Evolutionary conservation across 129 eudicot species (phyloP).

Genomic region (Chrysanthemum makinoi): DNA sequence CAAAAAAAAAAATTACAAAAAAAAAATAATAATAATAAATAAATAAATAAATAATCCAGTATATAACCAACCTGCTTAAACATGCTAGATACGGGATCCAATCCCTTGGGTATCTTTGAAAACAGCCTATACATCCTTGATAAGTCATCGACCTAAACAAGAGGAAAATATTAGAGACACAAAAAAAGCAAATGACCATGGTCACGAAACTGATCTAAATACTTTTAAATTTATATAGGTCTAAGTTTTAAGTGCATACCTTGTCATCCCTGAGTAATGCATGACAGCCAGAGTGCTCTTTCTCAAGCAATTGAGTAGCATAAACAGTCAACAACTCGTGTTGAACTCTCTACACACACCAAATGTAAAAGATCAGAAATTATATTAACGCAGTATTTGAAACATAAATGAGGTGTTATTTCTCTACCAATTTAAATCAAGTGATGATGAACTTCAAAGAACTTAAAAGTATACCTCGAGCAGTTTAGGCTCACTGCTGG

Average conservation of each 20-base stretch:
- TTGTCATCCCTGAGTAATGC: conserved; percentile 95
- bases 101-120: conserved; percentile 69
- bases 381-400: background rate
- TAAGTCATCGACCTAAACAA: conserved; percentile 73
- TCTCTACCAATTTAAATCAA: too few relatives aligned
- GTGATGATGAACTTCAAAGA: background rate
- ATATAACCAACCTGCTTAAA: conserved; percentile 80
- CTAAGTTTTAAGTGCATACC: conserved; percentile 34
- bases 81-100: conserved; percentile 84
- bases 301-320: conserved; percentile 87
- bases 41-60: background rate
- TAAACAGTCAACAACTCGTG: conserved; percentile 77
- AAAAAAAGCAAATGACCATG: conserved; percentile 1
- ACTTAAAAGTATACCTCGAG: conserved; percentile 57
- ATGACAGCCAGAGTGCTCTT: conserved; percentile 93
- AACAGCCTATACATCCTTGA: conserved; percentile 90
- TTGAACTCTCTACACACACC: conserved; percentile 68
- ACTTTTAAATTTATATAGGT: background rate
- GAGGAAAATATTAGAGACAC: background rate
- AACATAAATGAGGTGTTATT: too few relatives aligned
- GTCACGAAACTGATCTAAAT: background rate
- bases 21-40: background rate
- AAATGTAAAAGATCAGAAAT: background rate
- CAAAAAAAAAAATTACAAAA: background rate
- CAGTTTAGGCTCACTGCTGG: conserved; percentile 82